phyloP scores from a whole-genome alignment of 306 rosid species.

The Medicago arabica region DNA sequence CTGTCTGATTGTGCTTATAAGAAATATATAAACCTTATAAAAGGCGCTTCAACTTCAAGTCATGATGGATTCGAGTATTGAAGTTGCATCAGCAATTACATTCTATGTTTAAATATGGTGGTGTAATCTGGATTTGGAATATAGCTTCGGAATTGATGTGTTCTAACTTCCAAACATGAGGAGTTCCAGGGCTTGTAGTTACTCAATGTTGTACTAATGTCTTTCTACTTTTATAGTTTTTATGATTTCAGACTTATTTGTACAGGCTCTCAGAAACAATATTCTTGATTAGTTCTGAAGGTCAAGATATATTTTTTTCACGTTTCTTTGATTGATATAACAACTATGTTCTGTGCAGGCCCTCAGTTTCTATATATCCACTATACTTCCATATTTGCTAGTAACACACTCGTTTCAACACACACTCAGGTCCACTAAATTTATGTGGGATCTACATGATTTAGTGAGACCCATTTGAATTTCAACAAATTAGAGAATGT shows the following conservation, averaged over 20 bases:
- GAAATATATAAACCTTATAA: constrained; percentile 2
- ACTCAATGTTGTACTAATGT: not conserved
- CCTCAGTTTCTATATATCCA: too few species aligned
- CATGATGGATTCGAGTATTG: not conserved
- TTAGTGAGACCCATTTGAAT: too few species aligned
- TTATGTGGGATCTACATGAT: too few species aligned
- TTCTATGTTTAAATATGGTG: not conserved
- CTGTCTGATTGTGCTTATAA: not conserved
- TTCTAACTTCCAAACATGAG: constrained; percentile 7
- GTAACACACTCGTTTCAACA: too few species aligned
- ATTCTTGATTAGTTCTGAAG: too few species aligned
- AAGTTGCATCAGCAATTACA: constrained; percentile 13
- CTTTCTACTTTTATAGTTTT: not conserved
- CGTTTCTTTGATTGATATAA: too few species aligned
- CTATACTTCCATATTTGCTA: too few species aligned
- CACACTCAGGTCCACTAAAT: too few species aligned
- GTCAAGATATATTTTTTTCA: not conserved
- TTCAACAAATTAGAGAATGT: too few species aligned
- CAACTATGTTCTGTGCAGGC: not conserved
- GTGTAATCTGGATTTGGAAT: constrained; percentile 4
- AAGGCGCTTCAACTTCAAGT: not conserved
- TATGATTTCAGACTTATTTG: constrained; percentile 5
- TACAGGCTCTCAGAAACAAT: not conserved
- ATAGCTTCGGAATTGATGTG: constrained; percentile 5
- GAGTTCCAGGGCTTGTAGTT: not conserved